phyloP scores from a whole-genome alignment of 352 stramenopile genomes.

The Pythium aphanidermatum region DNA sequence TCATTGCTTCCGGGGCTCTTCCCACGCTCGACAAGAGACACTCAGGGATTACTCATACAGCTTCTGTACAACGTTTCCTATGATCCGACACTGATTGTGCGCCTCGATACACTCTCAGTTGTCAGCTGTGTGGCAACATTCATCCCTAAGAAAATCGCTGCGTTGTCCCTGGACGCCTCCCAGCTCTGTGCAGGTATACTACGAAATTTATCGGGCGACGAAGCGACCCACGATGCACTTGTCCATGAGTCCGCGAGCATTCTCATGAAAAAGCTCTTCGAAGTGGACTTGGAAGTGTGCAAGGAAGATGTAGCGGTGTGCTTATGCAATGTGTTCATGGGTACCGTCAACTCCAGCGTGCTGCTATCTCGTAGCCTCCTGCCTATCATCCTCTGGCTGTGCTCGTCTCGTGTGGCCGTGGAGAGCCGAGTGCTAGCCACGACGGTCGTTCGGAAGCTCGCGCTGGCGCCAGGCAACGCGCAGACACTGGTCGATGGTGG shows the following conservation, averaged over 20 bases:
- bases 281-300: constrained; percentile 26
- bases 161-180: constrained; percentile 12
- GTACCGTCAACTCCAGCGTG: constrained; percentile 49
- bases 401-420: constrained; percentile 6
- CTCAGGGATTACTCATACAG: constrained; percentile 38
- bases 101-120: constrained; percentile 16
- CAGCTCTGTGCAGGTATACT: constrained; percentile 30
- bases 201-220: constrained; percentile 44
- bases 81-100: constrained; percentile 25
- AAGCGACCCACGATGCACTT: constrained; percentile 29
- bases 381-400: constrained; percentile 53
- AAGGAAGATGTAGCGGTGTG: constrained; percentile 49
- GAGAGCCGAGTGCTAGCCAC: constrained; percentile 42
- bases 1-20: constrained; percentile 29
- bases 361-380: constrained; percentile 42
- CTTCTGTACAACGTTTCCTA: constrained; percentile 61
- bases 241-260: constrained; percentile 33
- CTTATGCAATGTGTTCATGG: constrained; percentile 64
- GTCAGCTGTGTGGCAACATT: constrained; percentile 17
- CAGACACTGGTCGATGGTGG: constrained; percentile 50
- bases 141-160: constrained; percentile 18
- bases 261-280: constrained; percentile 44
- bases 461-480: constrained; percentile 64
- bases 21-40: constrained; percentile 23
- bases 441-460: constrained; percentile 56